Evolutionary conservation across 345 rosid genomes (phyloP), one percentile per base, ranked within the genome.

Genomic region (Clausena lansium): DNA sequence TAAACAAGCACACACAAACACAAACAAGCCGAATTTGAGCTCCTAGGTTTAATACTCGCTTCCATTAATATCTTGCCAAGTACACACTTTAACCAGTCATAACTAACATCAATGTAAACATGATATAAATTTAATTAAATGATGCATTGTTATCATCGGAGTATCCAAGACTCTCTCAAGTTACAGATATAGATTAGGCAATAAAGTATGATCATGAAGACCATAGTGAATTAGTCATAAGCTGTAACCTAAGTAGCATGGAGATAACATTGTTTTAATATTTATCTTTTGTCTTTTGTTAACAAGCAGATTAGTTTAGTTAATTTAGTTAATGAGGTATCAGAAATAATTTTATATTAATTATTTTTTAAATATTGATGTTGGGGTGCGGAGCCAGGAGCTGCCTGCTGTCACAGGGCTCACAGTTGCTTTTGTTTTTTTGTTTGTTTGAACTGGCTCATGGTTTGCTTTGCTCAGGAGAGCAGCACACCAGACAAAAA

Each of bases 391-490:
- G 13, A n/a, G 54, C 24, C 64, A 10, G 54, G 38, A 3, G 35
- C 4, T 45, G 72, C 55, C 28, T 36, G 17, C 75, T 7, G 30
- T 74, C 77, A 73, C 76, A 39, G 54, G 76, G 17, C 20, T 27
- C 55, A 62, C 69, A 41, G 77, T 62, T 61, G 2, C 38, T n/a
- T n/a, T n/a, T n/a, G n/a, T n/a, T n/a, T n/a, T n/a, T n/a, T n/a
- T n/a, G n/a, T n/a, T n/a, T n/a, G n/a, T n/a, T n/a, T n/a, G n/a
- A n/a, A n/a, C n/a, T n/a, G n/a, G n/a, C n/a, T n/a, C n/a, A n/a
- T n/a, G n/a, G n/a, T n/a, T 62, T 61, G 2, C 38, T 27, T 73
- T 39, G n/a, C 17, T 25, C 24, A 24, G 66, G 24, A 38, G n/a
- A n/a, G n/a, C n/a, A n/a, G n/a, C n/a, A n/a, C 52, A 73, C 6